Base-by-base conservation (phyloP, 2,329 filamentous ascomycete genomes). In the Trichoderma sp. region DNA sequence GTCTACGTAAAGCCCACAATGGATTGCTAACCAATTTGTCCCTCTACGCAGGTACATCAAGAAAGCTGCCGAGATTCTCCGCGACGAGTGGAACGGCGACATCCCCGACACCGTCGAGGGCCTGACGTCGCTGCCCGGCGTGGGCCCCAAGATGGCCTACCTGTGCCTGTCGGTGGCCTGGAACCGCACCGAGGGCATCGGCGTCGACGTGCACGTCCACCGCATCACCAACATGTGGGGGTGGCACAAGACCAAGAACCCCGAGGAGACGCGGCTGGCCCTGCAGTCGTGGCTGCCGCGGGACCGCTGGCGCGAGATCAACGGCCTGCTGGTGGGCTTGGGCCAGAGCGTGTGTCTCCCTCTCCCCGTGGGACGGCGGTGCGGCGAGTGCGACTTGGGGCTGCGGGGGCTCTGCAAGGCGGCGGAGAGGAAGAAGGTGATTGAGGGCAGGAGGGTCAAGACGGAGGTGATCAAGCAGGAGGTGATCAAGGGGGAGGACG, bases 91-190 rank as follows among this genome's bases (percentile, higher is more conserved):
- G 77, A 75, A 80, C 66, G 86, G 87, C 59, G 93, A 97, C 72
- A 95, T 97, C 63, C 93, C 93, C 1, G 82, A 89, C 67, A 90
- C 89, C 0, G 87, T 94, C 59, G 83, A 88, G 68, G 92, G 90
- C 0, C 82, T 97, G 21, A 88, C 88, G 59, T 85, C 87, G 1
- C 83, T 97, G 0, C 93, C 93, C 0, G 93, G 93, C 5, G 93
- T 97, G 1, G 93, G 93, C 0, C 93, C 93, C 34, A 97, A 97
- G 79, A 97, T 97, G 93, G 93, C 90, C 14, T 93, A 95, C 75
- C 84, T 97, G 24, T 94, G 90, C 74, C 86, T 97, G 80, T 90
- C 88, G 54, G 90, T 90, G 0, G 91, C 72, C 83, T 87, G 85
- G 85, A 77, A 79, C 71, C 79, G 81, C 41, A 85, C 84, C 62